Base-by-base conservation (phyloP, 2,329 filamentous ascomycete species). In the Trichoderma sp. region DNA sequence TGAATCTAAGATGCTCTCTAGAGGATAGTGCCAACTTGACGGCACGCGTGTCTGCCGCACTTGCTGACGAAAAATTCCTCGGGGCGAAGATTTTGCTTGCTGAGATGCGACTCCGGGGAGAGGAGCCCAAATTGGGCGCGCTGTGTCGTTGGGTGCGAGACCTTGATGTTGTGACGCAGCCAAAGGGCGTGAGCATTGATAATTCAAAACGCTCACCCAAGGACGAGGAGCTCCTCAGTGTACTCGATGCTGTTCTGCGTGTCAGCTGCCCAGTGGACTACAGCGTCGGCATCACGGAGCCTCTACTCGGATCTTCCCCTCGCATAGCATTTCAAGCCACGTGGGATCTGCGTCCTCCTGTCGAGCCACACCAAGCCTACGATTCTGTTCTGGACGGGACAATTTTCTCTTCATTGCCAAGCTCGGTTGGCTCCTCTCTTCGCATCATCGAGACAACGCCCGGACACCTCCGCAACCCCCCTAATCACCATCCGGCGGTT, bases 141-240 rank as follows among this genome's bases (percentile, higher is more conserved):
- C 75, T 91, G 7, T 90, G 88, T 73, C 85, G 89, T 64, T 91
- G 89, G 89, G 88, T 91, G 5, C 83, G 89, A 65, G 88, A 90
- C 71, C 78, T 91, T 28, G 88, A 91, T 70, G 85, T 90, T 26
- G 85, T 90, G 57, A 89, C 86, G 24, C 79, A 83, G 61, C 78
- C 84, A 0, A 79, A 79, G 2, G 80, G 80, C 3, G 75, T 77
- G 52, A 73, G 73, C 45, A 15, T 71, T 12, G 64, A 70, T 55
- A 67, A 67, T 1, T 68, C 74, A 3, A 70, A 78, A 61, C 78
- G 83, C 43, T 78, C 79, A 0, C 70, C 73, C 2, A 79, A 78
- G 51, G 84, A 88, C 12, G 76, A 81, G 43, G 84, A 88, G 62
- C 78, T 88, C 0, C 79, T 91, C 10, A 74, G 77, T 26, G 86